A percentile compares a stretch with the other conserved stretches of the same genome.
phyloP scores from a whole-genome alignment of 2,329 filamentous ascomycete species.

The Torrubiella hemipterigena region DNA sequence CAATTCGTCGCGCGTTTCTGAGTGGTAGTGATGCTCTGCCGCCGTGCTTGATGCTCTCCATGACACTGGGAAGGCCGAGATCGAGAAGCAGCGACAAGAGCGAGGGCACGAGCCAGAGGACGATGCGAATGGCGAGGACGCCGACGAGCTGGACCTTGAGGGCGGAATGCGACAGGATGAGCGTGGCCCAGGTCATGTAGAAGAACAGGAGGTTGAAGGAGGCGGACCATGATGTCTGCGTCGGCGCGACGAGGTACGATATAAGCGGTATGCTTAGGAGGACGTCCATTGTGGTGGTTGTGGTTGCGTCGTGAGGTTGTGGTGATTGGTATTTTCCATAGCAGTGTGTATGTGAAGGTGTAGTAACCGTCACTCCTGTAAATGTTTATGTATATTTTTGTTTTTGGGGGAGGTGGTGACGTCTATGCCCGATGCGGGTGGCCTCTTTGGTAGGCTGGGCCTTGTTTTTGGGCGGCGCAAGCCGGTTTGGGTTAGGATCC shows the following conservation, averaged over 20 bases:
- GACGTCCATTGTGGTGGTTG: constrained; percentile 39
- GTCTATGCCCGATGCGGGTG: too few relatives aligned
- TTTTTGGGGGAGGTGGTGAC: too few relatives aligned
- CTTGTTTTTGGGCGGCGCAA: too few relatives aligned
- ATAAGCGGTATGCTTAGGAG: constrained; percentile 62
- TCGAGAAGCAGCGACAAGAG: constrained; percentile 65
- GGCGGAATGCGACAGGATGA: constrained; percentile 66
- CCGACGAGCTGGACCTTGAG: constrained; percentile 65
- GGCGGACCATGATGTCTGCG: constrained; percentile 58
- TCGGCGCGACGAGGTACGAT: constrained; percentile 52
- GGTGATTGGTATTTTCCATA: too few relatives aligned
- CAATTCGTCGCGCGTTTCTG: constrained; percentile 22
- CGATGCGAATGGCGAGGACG: constrained; percentile 50
- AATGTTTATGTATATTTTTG: neutral
- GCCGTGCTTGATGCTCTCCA: constrained; percentile 57
- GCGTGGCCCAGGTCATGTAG: constrained; percentile 78
- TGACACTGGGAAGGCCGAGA: constrained; percentile 53
- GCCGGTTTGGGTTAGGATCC: too few relatives aligned
- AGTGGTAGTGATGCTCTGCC: constrained; percentile 38
- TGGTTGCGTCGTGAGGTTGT: too few relatives aligned
- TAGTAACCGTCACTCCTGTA: too few relatives aligned
- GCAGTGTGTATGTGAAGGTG: too few relatives aligned
- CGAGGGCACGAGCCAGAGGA: constrained; percentile 65
- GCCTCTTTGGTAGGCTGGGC: too few relatives aligned
- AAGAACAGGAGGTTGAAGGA: constrained; percentile 81